A percentile compares a stretch with the other conserved stretches of the same genome.
Conservation (phyloP, 2,329 filamentous ascomycete genomes). For the Pseudogymnoascus sp. region DNA sequence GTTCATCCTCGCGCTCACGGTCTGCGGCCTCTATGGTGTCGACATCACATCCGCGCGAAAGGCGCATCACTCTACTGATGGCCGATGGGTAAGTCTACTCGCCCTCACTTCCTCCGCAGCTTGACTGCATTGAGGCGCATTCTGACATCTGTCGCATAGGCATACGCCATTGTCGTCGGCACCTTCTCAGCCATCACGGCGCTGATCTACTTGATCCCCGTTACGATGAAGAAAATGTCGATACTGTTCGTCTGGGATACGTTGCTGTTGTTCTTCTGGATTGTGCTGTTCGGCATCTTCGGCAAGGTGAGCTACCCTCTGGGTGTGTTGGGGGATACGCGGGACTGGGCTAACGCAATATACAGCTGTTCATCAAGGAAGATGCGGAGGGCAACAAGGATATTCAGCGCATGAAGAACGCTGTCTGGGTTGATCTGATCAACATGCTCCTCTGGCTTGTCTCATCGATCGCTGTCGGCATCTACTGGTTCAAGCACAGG, state of each 20-base stretch:
- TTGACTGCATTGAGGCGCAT: not conserved
- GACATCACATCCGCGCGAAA: slow-evolving; percentile 53
- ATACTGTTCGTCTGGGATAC: slow-evolving; percentile 60
- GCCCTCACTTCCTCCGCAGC: not conserved
- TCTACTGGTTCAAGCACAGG: slow-evolving; percentile 52
- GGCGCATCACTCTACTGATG: slow-evolving; percentile 44
- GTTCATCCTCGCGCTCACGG: slow-evolving; percentile 66
- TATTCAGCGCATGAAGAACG: slow-evolving; percentile 72
- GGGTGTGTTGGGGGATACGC: not conserved
- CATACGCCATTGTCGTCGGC: slow-evolving; percentile 66
- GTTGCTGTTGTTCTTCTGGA: slow-evolving; percentile 69
- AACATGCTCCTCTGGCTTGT: slow-evolving; percentile 71
- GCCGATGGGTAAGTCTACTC: slow-evolving; percentile 57
- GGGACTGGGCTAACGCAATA: not conserved
- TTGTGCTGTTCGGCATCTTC: slow-evolving; percentile 76
- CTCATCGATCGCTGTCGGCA: slow-evolving; percentile 45
- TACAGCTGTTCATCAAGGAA: slow-evolving; percentile 62
- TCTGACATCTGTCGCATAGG: slow-evolving; percentile 31
- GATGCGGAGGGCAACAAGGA: slow-evolving; percentile 54
- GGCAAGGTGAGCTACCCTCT: slow-evolving; percentile 42
- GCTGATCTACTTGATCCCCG: slow-evolving; percentile 57
- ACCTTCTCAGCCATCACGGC: slow-evolving; percentile 57
- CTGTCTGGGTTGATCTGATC: slow-evolving; percentile 73
- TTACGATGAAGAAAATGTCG: slow-evolving; percentile 43
- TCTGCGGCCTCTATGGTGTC: slow-evolving; percentile 69